A percentile compares a stretch with the other conserved stretches of the same genome.
Evolutionary conservation across 2,329 filamentous ascomycete genomes (phyloP).

Genomic region (Pseudogymnoascus sp.): DNA sequence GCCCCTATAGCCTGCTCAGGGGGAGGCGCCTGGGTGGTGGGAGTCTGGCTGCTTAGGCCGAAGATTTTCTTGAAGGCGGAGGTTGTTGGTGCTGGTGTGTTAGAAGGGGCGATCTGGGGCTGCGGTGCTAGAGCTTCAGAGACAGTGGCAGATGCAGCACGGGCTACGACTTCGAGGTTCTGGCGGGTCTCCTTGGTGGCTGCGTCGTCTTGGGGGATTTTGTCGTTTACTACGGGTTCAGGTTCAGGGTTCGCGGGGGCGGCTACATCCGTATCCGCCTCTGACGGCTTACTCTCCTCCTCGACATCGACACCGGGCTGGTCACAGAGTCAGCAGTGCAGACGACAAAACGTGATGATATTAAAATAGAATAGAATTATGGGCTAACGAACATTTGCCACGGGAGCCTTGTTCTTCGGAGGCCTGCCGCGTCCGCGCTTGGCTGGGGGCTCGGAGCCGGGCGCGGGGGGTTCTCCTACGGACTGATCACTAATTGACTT

Average conservation of each 20-base stretch:
- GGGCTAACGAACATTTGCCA: conserved; percentile 6
- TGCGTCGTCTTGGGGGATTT: neutral
- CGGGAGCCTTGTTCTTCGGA: conserved; percentile 4
- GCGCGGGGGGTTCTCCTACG: neutral
- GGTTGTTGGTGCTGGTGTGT: neutral
- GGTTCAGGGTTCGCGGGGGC: neutral
- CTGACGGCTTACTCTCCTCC: conserved; percentile 1
- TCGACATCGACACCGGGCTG: neutral
- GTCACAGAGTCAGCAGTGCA: conserved; percentile 3
- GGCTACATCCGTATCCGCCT: neutral
- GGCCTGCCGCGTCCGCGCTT: conserved; percentile 12
- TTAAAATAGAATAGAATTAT: conserved; percentile 10
- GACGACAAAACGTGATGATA: neutral
- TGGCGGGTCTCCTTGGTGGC: neutral
- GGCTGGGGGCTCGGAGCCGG: neutral
- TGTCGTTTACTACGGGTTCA: neutral
- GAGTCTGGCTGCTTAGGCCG: neutral
- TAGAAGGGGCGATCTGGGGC: neutral
- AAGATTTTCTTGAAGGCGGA: neutral
- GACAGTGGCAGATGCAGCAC: neutral
- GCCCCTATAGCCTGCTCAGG: neutral
- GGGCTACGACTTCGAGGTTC: neutral
- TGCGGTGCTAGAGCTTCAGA: neutral
- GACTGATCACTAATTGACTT: neutral
- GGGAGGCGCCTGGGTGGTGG: neutral